Conservation (phyloP, 345 rosid genomes). For the Salix brachista region DNA sequence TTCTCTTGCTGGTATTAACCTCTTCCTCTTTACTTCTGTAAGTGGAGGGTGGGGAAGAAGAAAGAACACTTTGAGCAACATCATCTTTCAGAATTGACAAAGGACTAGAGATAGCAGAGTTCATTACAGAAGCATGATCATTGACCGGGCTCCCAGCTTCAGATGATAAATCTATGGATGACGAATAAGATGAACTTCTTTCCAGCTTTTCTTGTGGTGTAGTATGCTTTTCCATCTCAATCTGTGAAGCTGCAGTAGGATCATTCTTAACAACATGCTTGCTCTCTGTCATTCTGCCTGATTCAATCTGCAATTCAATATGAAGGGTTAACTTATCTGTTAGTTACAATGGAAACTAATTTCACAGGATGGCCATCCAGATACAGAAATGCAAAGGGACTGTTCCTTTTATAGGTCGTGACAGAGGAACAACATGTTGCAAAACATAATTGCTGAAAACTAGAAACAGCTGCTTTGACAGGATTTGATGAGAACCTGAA, state of each 20-base stretch:
- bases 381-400: background rate
- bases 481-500: background rate
- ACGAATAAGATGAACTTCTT: constrained; percentile 35
- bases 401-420: background rate
- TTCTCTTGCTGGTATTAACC: constrained; percentile 9
- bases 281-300: constrained; percentile 18
- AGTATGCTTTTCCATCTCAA: constrained; percentile 20
- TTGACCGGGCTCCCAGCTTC: constrained; percentile 42
- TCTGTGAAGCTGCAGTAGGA: constrained; percentile 21
- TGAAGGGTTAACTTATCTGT: constrained; percentile 14
- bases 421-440: background rate
- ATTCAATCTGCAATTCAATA: constrained; percentile 50
- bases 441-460: background rate
- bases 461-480: background rate
- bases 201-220: constrained; percentile 19
- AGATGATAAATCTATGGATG: constrained; percentile 48
- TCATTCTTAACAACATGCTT: constrained; percentile 23
- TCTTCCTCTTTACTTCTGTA: constrained; percentile 28
- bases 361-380: background rate
- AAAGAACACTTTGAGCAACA: constrained; percentile 18
- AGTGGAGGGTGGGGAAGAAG: constrained; percentile 22
- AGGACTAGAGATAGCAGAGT: constrained; percentile 28
- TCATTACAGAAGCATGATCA: constrained; percentile 26
- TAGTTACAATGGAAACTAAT: background rate
- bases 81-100: constrained; percentile 8